A percentile compares a stretch with the other conserved stretches of the same genome.
Conservation (phyloP, 78 protist genomes). For the slime mould (Dictyostelium discoideum) region dicty_2.7 NC_007090.3:2237501-2238000, state of each 20-base stretch:
- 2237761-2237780: conserved; percentile 22
- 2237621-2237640: not conserved
- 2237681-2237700: not conserved
- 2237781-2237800: conserved; percentile 10
- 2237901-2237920: not conserved
- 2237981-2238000: not conserved
- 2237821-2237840: conserved; percentile 3
- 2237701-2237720: not conserved
- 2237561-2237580: not conserved
- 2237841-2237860: not conserved
- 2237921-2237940: conserved; percentile 2
- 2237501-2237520: not conserved
- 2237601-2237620: not conserved
- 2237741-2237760: not conserved
- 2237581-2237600: not conserved
- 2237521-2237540: not conserved
- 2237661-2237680: not conserved
- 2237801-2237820: conserved; percentile 25
- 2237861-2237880: not conserved
- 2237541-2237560: too few relatives aligned
- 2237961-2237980: not conserved
- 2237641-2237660: conserved; percentile 6
- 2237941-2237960: conserved; percentile 10
- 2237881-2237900: not conserved
- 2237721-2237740: not conserved